phyloP scores from a whole-genome alignment of 2,329 filamentous ascomycete genomes.

The Colletotrichum spinosum region DNA sequence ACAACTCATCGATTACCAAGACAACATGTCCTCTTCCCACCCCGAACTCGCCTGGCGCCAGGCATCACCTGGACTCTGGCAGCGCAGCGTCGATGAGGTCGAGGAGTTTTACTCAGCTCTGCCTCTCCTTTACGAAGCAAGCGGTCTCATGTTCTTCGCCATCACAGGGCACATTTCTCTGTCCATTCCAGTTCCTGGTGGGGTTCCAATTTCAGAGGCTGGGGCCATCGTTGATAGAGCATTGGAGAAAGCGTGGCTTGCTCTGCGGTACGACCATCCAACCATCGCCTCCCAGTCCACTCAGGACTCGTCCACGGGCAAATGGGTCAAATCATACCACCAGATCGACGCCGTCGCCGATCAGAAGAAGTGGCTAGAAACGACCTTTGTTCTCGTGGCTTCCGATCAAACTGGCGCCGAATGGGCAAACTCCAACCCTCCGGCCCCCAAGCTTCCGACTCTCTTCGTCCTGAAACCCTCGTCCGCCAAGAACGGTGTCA shows the following conservation, averaged over 20 bases:
- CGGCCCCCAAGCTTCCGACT: slow-evolving; percentile 45
- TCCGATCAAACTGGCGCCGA: slow-evolving; percentile 43
- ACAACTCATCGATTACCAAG: no score
- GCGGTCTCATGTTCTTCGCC: slow-evolving; percentile 53
- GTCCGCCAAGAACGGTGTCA: neutral
- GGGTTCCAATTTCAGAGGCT: slow-evolving; percentile 1
- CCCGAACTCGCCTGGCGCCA: slow-evolving; percentile 42
- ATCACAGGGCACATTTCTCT: slow-evolving; percentile 54
- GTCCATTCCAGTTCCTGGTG: slow-evolving; percentile 32
- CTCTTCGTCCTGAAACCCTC: slow-evolving; percentile 46
- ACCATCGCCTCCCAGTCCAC: slow-evolving; percentile 46
- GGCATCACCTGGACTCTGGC: slow-evolving; percentile 44
- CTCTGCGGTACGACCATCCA: slow-evolving; percentile 47
- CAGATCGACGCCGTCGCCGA: slow-evolving; percentile 26
- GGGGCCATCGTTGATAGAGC: slow-evolving; percentile 43
- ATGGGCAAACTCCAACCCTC: slow-evolving; percentile 51
- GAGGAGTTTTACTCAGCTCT: slow-evolving; percentile 55
- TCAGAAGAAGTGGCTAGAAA: slow-evolving; percentile 43
- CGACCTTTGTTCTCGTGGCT: slow-evolving; percentile 44
- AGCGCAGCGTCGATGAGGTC: slow-evolving; percentile 52
- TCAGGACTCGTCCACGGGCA: slow-evolving; percentile 35
- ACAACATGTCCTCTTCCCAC: slow-evolving; percentile 13
- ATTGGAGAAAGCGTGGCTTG: slow-evolving; percentile 48
- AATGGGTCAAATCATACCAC: slow-evolving; percentile 46
- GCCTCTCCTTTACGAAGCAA: slow-evolving; percentile 48